Percentiles rank a stretch among this genome's conserved stretches.
These are phyloP conservation scores for Nadsonia commutata DNA, from an alignment of 1,139 yeast species.

Conservation along the genomic window DNA sequence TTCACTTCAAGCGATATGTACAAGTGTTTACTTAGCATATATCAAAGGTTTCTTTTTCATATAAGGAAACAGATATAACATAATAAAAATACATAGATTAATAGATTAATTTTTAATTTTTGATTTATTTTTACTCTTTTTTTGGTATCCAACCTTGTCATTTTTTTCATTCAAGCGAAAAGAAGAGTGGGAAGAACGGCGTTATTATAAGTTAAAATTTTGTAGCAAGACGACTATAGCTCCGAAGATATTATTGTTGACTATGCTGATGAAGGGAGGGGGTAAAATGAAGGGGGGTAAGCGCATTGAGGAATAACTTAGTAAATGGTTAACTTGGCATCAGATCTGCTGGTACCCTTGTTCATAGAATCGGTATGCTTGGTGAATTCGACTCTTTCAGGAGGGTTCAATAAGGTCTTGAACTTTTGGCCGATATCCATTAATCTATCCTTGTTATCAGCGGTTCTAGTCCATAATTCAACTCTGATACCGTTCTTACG, in stretches of 20 bases:
- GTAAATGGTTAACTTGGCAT: neutral
- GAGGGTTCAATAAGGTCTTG: slow-evolving; percentile 60
- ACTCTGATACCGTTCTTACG: slow-evolving; percentile 74
- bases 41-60: too few relatives aligned
- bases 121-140: neutral
- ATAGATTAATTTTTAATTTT: neutral
- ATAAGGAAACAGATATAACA: neutral
- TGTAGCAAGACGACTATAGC: too few relatives aligned
- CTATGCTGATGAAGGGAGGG: neutral
- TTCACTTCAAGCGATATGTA: too few relatives aligned
- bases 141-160: neutral
- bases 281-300: neutral
- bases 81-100: neutral
- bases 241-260: too few relatives aligned
- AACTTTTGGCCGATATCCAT: slow-evolving; percentile 55
- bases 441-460: slow-evolving; percentile 40
- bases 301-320: neutral
- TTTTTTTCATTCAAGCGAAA: too few relatives aligned
- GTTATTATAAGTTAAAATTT: too few relatives aligned
- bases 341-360: slow-evolving; percentile 1
- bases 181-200: too few relatives aligned
- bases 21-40: too few relatives aligned
- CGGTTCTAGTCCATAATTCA: slow-evolving; percentile 87
- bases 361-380: slow-evolving; percentile 29
- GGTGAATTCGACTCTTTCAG: slow-evolving; percentile 53